Conservation (phyloP, 306 rosid species). For the Acacia acuminata region DNA sequence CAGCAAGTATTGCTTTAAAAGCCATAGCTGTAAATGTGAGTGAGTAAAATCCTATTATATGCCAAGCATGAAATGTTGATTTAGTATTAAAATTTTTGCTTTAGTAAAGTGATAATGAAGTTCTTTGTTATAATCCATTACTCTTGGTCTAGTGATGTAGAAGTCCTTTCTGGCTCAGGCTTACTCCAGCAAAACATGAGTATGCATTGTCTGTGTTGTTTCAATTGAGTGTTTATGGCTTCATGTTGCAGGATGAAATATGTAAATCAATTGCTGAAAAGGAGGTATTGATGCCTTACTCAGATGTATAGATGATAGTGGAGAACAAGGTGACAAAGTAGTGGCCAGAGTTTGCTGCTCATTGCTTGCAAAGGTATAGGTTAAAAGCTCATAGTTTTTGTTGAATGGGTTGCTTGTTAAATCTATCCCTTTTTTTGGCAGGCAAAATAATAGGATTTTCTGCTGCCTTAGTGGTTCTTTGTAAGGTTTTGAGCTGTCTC, state of each 20-base stretch:
- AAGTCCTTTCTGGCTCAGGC: neutral
- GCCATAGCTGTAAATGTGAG: slow-evolving; percentile 92
- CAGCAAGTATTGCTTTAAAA: slow-evolving; percentile 75
- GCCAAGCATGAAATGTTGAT: slow-evolving; percentile 12
- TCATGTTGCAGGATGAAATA: slow-evolving; percentile 50
- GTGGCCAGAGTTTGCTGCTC: slow-evolving; percentile 87
- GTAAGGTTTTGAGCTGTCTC: slow-evolving; percentile 20
- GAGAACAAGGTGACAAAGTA: slow-evolving; percentile 64
- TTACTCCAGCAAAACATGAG: slow-evolving; percentile 8
- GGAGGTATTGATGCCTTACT: slow-evolving; percentile 71
- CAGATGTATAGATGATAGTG: slow-evolving; percentile 47
- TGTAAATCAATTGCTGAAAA: slow-evolving; percentile 50
- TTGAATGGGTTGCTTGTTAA: slow-evolving; percentile 4
- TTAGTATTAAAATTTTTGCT: neutral
- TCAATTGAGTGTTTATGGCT: slow-evolving; percentile 28
- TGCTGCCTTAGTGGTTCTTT: slow-evolving; percentile 8
- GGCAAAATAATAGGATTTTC: slow-evolving; percentile 12
- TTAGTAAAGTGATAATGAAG: neutral
- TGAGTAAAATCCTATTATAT: slow-evolving; percentile 23
- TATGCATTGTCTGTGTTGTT: slow-evolving; percentile 19
- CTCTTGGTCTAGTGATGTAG: neutral
- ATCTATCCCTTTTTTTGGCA: neutral
- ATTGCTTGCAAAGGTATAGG: slow-evolving; percentile 76
- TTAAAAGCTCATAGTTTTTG: slow-evolving; percentile 14
- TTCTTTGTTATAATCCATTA: neutral